Conservation (phyloP, 768 basidiomycete genomes). For the Phlebiopsis gigantea region DNA sequence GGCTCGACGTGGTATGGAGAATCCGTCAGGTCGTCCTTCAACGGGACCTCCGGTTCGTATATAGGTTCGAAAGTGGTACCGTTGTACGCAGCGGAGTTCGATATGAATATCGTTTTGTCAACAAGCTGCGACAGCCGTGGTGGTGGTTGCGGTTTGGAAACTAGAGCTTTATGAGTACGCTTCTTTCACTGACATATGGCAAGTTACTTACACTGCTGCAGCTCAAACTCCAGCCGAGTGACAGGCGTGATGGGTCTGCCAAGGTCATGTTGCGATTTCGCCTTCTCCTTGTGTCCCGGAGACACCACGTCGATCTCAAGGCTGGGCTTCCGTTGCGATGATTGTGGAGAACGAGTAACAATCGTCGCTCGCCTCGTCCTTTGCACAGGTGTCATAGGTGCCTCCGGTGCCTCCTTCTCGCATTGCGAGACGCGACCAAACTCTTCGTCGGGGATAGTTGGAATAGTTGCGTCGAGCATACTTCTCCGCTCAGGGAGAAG, state of each 20-base stretch:
- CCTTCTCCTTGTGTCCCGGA: conserved; percentile 65
- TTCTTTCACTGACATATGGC: neutral
- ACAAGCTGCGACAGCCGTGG: conserved; percentile 61
- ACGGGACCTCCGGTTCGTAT: conserved; percentile 1
- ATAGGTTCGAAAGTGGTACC: too few species aligned
- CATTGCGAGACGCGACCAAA: conserved; percentile 12
- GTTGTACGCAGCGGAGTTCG: conserved; percentile 35
- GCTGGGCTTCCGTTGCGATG: conserved; percentile 19
- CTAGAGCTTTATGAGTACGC: conserved; percentile 10
- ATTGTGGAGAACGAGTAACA: conserved; percentile 56
- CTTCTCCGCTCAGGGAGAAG: neutral
- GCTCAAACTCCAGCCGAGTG: conserved; percentile 57
- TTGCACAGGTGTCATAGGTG: conserved; percentile 30
- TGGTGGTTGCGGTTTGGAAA: conserved; percentile 30
- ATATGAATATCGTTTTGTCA: conserved; percentile 65
- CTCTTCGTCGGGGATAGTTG: conserved; percentile 22
- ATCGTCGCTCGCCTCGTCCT: conserved; percentile 56
- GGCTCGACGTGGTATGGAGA: conserved; percentile 64
- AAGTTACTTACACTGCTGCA: conserved; percentile 49
- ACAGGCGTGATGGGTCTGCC: conserved; percentile 65
- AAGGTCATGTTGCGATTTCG: conserved; percentile 59
- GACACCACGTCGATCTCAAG: conserved; percentile 38
- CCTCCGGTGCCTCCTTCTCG: conserved; percentile 15
- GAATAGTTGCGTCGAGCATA: conserved; percentile 16
- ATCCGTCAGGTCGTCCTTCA: conserved; percentile 49